phyloP scores from a whole-genome alignment of 257 asterid genomes.

The Solanum arcanum region DNA sequence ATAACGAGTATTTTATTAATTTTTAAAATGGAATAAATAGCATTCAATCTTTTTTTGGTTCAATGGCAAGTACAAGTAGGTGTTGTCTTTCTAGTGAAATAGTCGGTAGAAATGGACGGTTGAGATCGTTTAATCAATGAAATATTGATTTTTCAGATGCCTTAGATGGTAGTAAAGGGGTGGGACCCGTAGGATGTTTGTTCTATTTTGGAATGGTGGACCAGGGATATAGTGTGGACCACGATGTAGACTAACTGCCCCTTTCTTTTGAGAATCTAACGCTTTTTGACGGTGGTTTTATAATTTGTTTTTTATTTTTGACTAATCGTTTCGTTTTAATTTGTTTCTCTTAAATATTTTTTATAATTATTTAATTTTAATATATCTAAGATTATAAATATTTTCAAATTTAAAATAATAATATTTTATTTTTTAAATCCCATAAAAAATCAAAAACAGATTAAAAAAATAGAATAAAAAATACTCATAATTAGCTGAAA shows the following conservation, averaged over 20 bases:
- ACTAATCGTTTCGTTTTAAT: too few species aligned
- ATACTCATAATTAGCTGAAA: background rate
- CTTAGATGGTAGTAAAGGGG: background rate
- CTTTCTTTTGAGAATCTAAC: background rate
- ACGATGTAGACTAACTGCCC: background rate
- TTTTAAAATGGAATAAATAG: background rate
- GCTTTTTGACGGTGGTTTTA: background rate
- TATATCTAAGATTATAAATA: too few species aligned
- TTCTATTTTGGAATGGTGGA: background rate
- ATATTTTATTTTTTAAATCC: background rate
- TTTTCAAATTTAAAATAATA: too few species aligned
- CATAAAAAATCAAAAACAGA: background rate
- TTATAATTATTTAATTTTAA: too few species aligned
- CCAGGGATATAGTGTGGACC: background rate
- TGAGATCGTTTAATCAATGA: background rate
- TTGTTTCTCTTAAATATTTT: too few species aligned
- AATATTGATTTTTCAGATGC: background rate
- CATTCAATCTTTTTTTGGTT: background rate
- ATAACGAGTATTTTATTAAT: too few species aligned
- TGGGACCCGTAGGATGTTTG: background rate
- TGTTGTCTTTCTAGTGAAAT: background rate
- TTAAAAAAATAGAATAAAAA: background rate
- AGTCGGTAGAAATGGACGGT: background rate
- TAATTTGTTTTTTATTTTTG: background rate
- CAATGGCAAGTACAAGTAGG: background rate